These are phyloP conservation scores for Solanum phureja DNA, from an alignment of 257 asterid genomes.

Conservation along the genomic window DNA sequence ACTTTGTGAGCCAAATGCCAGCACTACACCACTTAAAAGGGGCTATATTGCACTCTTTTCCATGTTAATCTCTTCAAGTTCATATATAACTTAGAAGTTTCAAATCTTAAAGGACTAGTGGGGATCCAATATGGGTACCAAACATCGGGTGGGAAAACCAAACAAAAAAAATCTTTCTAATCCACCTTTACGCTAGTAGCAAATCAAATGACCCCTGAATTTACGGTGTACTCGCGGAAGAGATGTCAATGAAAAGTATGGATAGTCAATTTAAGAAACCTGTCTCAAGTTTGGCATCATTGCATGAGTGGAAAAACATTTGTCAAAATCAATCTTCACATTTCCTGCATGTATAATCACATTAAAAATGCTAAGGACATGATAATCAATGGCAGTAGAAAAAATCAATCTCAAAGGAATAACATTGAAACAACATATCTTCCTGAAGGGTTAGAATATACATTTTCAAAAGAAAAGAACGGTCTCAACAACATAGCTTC, in stretches of 20 bases:
- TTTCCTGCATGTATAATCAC: slow-evolving; percentile 40
- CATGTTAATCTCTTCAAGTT: background rate
- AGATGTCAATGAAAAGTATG: background rate
- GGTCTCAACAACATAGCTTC: background rate
- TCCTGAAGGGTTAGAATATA: background rate
- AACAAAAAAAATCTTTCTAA: background rate
- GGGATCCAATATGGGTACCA: background rate
- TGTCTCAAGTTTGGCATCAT: slow-evolving; percentile 82
- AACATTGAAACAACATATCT: background rate
- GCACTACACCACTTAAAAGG: background rate
- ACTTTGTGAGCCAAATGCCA: background rate
- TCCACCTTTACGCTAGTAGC: background rate
- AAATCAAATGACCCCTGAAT: background rate
- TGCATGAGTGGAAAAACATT: slow-evolving; percentile 69
- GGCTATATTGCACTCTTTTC: background rate
- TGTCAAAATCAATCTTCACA: slow-evolving; percentile 70
- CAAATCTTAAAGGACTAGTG: background rate
- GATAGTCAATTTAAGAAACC: slow-evolving; percentile 28
- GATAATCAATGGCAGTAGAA: background rate
- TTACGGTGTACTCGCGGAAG: background rate
- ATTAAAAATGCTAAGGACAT: background rate
- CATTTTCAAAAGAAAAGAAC: no score
- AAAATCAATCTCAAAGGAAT: background rate
- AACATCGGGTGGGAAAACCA: background rate
- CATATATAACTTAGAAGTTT: background rate